Conservation (phyloP, 768 basidiomycete species). For the Hericium alpestre region DNA sequence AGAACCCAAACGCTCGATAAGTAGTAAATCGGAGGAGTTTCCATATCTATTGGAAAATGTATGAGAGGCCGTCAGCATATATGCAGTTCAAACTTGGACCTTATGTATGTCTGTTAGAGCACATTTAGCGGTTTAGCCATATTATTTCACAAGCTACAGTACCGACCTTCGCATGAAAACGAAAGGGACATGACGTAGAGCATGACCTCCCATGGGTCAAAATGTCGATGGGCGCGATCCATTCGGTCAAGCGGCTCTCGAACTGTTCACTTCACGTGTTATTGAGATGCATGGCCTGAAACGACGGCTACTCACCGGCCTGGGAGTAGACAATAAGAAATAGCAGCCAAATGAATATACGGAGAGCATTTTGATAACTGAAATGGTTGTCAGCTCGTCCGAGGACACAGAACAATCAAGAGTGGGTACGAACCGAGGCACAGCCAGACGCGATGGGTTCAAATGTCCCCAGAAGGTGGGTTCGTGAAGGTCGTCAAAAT, state of each 20-base stretch:
- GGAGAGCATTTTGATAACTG: constrained; percentile 81
- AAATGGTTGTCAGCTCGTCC: background rate
- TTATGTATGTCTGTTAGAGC: too few species aligned
- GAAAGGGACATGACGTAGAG: constrained; percentile 73
- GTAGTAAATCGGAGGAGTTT: constrained; percentile 66
- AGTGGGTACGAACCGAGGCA: constrained; percentile 46
- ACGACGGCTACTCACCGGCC: constrained; percentile 44
- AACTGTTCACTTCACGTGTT: constrained; percentile 30
- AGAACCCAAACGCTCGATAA: constrained; percentile 74
- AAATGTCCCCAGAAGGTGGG: constrained; percentile 59
- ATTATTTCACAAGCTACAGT: too few species aligned
- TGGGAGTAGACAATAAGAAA: constrained; percentile 76
- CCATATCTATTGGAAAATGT: constrained; percentile 37
- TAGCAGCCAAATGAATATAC: constrained; percentile 66
- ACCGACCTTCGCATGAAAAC: constrained; percentile 69
- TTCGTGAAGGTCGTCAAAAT: constrained; percentile 46
- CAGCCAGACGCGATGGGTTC: constrained; percentile 66
- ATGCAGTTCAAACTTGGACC: background rate
- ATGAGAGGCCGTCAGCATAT: too few species aligned
- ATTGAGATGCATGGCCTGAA: background rate
- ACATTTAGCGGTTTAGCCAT: too few species aligned
- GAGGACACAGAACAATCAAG: background rate
- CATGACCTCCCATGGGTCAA: constrained; percentile 73
- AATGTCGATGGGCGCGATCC: constrained; percentile 36
- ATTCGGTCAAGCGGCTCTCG: constrained; percentile 68